These are phyloP conservation scores for Lecanicillium sp. DNA, from an alignment of 2,329 filamentous ascomycete genomes.

Conservation along the genomic window DNA sequence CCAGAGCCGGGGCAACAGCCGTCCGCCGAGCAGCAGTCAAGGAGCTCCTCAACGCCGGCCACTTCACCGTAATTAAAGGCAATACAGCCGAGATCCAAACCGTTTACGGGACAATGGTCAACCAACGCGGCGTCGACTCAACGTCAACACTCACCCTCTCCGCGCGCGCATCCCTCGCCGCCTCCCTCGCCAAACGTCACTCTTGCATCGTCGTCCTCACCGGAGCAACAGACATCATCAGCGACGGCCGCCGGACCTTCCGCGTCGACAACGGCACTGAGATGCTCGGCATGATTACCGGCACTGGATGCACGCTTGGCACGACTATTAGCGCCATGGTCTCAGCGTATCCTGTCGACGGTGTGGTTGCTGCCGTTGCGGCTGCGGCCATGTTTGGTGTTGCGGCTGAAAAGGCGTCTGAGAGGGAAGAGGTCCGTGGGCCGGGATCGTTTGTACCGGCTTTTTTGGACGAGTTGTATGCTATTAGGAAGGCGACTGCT, in stretches of 20 bases:
- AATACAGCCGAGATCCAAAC: slow-evolving; percentile 84
- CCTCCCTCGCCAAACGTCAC: slow-evolving; percentile 59
- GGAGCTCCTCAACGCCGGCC: slow-evolving; percentile 62
- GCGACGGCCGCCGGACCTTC: slow-evolving; percentile 61
- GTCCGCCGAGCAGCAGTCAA: slow-evolving; percentile 65
- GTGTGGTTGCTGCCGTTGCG: slow-evolving; percentile 63
- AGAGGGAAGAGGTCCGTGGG: slow-evolving; percentile 57
- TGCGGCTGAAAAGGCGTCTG: slow-evolving; percentile 61
- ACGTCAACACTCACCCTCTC: slow-evolving; percentile 45
- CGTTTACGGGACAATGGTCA: slow-evolving; percentile 47
- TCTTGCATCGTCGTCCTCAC: slow-evolving; percentile 76
- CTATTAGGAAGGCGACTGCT: slow-evolving; percentile 38
- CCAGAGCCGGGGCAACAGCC: slow-evolving; percentile 66
- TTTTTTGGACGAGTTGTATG: slow-evolving; percentile 66
- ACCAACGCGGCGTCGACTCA: slow-evolving; percentile 80
- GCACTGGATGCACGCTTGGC: slow-evolving; percentile 78
- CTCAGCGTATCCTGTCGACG: slow-evolving; percentile 53
- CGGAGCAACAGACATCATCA: slow-evolving; percentile 67
- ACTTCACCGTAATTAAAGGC: slow-evolving; percentile 85
- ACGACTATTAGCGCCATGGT: slow-evolving; percentile 71
- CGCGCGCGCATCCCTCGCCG: slow-evolving; percentile 52
- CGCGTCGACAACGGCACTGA: slow-evolving; percentile 70
- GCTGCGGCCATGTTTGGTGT: slow-evolving; percentile 70
- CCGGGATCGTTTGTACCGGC: slow-evolving; percentile 82
- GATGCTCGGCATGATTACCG: slow-evolving; percentile 62